These are phyloP conservation scores for Biscutella laevigata DNA, from an alignment of 441 rosid species.

Conservation along the genomic window DNA sequence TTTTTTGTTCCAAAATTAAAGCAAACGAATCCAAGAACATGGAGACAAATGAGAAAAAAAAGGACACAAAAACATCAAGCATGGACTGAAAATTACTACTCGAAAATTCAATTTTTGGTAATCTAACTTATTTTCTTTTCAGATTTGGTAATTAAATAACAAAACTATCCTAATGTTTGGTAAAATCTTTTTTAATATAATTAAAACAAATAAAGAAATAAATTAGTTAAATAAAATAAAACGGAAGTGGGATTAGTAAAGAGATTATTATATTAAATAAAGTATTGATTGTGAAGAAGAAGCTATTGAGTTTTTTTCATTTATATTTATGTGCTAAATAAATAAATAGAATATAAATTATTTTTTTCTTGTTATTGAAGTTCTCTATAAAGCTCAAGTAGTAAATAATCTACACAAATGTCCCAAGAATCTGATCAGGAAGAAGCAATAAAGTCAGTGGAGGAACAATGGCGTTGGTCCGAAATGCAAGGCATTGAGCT, in stretches of 20 bases:
- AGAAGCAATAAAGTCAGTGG: conserved; percentile 57
- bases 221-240: background rate
- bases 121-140: background rate
- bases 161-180: no score
- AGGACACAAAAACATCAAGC: conserved; percentile 14
- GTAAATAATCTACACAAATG: conserved; percentile 54
- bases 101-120: background rate
- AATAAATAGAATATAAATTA: background rate
- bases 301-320: conserved; percentile 5
- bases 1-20: background rate
- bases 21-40: conserved; percentile 22
- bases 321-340: background rate
- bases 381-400: conserved; percentile 32
- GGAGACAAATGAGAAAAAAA: conserved; percentile 11
- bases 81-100: conserved; percentile 21
- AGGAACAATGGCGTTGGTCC: conserved; percentile 94
- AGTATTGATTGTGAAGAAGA: conserved; percentile 30
- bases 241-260: conserved; percentile 17
- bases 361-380: conserved; percentile 22
- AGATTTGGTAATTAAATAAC: no score
- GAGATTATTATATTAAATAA: conserved; percentile 18
- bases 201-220: conserved; percentile 7
- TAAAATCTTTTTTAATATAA: no score
- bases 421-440: conserved; percentile 54
- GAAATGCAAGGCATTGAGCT: conserved; percentile 99